phyloP scores from a whole-genome alignment of 2,329 filamentous ascomycete genomes.

The Microdochium nivale region DNA sequence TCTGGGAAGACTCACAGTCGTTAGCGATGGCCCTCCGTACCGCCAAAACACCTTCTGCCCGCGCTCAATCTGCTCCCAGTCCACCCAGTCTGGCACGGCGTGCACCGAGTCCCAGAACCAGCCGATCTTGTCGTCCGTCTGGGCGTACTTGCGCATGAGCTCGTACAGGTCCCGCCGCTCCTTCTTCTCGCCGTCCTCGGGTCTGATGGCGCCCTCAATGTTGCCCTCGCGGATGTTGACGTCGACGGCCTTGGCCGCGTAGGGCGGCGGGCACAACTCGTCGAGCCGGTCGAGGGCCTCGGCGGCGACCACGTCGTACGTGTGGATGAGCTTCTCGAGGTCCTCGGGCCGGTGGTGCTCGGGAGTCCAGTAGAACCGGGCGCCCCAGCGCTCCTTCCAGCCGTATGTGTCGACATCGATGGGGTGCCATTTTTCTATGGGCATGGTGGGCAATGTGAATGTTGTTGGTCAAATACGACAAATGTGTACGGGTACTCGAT shows the following conservation, averaged over 20 bases:
- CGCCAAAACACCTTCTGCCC: constrained; percentile 73
- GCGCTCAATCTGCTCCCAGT: constrained; percentile 66
- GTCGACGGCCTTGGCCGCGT: not conserved
- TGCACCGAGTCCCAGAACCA: constrained; percentile 60
- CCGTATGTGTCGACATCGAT: not conserved
- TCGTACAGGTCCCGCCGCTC: constrained; percentile 51
- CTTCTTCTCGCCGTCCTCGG: constrained; percentile 16
- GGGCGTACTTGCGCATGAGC: constrained; percentile 49
- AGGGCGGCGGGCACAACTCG: constrained; percentile 41
- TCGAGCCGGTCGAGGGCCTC: constrained; percentile 58
- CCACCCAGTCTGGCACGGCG: constrained; percentile 64
- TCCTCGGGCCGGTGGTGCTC: constrained; percentile 54
- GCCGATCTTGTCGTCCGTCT: constrained; percentile 42
- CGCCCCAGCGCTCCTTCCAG: constrained; percentile 42
- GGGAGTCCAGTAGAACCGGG: constrained; percentile 61
- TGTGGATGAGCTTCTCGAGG: constrained; percentile 49
- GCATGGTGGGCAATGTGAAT: not conserved
- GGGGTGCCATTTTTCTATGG: constrained; percentile 4
- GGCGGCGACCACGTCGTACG: constrained; percentile 62
- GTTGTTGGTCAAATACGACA: too few relatives aligned
- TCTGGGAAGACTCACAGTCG: constrained; percentile 29
- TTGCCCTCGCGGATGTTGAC: constrained; percentile 10
- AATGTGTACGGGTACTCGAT: too few relatives aligned
- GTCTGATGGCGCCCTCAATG: constrained; percentile 7
- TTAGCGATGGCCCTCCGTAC: constrained; percentile 60